Percentiles rank a stretch among this genome's conserved stretches.
These are phyloP conservation scores for Echites panduratus DNA, from an alignment of 257 asterid species.

Conservation along the genomic window DNA sequence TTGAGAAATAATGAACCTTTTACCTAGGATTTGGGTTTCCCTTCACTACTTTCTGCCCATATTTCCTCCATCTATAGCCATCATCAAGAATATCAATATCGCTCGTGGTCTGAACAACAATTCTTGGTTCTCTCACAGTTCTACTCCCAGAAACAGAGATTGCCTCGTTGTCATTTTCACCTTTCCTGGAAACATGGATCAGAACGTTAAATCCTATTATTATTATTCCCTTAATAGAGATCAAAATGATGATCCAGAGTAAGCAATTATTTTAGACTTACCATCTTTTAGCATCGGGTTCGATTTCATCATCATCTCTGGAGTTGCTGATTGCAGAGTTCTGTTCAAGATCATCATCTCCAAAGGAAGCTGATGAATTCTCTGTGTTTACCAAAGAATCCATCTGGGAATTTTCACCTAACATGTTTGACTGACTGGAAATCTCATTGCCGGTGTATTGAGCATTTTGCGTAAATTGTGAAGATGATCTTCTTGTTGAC, in stretches of 20 bases:
- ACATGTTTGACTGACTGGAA: constrained; percentile 27
- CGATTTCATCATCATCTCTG: constrained; percentile 63
- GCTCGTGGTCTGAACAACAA: constrained; percentile 93
- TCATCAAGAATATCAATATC: constrained; percentile 93
- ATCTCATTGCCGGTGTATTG: constrained; percentile 26
- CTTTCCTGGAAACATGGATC: constrained; percentile 49
- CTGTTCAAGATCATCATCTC: constrained; percentile 75
- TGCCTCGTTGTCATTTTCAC: constrained; percentile 62
- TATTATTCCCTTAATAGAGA: background rate
- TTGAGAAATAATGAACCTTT: constrained; percentile 2
- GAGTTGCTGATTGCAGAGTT: constrained; percentile 66
- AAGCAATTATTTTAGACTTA: constrained; percentile 19
- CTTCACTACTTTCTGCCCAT: constrained; percentile 92
- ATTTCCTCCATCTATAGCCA: constrained; percentile 95
- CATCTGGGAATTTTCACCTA: constrained; percentile 36
- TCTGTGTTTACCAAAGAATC: constrained; percentile 41
- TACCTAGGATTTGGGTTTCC: constrained; percentile 96
- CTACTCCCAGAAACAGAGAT: constrained; percentile 61
- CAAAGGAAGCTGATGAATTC: constrained; percentile 73
- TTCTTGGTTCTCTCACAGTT: constrained; percentile 79
- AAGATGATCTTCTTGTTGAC: constrained; percentile 59
- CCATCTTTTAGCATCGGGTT: constrained; percentile 86
- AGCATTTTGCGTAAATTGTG: constrained; percentile 39
- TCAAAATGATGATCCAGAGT: background rate
- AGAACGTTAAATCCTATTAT: background rate